These are phyloP conservation scores for Parastagonospora nodorum DNA, from an alignment of 2,329 filamentous ascomycete species.

Conservation along the genomic window DNA sequence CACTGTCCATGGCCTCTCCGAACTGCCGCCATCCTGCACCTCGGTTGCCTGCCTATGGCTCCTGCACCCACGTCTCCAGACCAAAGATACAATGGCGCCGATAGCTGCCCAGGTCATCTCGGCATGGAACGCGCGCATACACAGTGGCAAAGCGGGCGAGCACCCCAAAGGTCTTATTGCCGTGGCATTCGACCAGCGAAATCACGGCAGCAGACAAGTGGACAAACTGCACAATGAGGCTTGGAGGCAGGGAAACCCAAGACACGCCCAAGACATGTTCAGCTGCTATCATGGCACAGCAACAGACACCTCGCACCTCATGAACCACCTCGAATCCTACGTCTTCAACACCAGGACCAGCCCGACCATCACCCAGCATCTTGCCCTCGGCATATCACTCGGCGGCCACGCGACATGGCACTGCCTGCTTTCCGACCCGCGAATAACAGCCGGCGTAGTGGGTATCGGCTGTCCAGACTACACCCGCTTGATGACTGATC, in stretches of 20 bases:
- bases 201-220: conserved; percentile 79
- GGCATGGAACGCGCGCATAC: conserved; percentile 65
- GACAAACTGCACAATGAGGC: conserved; percentile 71
- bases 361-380: conserved; percentile 62
- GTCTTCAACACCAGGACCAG: conserved; percentile 60
- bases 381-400: conserved; percentile 81
- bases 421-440: conserved; percentile 74
- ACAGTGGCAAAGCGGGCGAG: conserved; percentile 33
- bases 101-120: conserved; percentile 71
- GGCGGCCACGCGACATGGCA: conserved; percentile 92
- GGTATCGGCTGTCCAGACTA: conserved; percentile 93
- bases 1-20: conserved; percentile 79
- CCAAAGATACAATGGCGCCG: conserved; percentile 73
- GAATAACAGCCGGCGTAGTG: conserved; percentile 77
- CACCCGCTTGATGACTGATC: conserved; percentile 76
- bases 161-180: conserved; percentile 70
- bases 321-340: conserved; percentile 79
- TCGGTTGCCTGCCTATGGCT: conserved; percentile 85
- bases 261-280: conserved; percentile 93
- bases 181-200: conserved; percentile 87
- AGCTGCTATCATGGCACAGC: conserved; percentile 74
- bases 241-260: conserved; percentile 78
- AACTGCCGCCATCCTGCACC: conserved; percentile 63
- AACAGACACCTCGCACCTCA: conserved; percentile 73
- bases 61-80: conserved; percentile 77